Evolutionary conservation across 2,329 filamentous ascomycete genomes (phyloP), one percentile per base, ranked within the genome.

Genomic region (Diaporthe caulivora): DNA sequence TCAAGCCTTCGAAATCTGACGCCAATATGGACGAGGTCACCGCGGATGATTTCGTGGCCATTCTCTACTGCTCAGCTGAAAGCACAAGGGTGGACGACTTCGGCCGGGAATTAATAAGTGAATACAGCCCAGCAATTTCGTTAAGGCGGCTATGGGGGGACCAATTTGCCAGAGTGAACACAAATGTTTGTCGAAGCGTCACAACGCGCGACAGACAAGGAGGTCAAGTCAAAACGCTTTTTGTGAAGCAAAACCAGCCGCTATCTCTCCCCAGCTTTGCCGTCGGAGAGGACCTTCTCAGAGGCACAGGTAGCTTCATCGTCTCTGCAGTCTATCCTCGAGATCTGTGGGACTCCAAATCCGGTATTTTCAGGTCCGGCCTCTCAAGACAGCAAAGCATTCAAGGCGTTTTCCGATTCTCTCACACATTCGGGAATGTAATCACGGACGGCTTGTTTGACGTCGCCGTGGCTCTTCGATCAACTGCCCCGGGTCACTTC

Each of bases 171-270:
- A 44, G 57, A 15, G 24, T 62, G 8, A 13, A 29, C 24, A 18
- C 37, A 21, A 24, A 29, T 31, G 15, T 21, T 7, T 9, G 2
- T 8, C 24, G 13, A 13, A 44, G 18, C 29, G 24, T 44, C 37
- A 13, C 8, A 6, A n/a, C 1, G 40, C n/a, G 29, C 29, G 8
- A 62, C 17, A n/a, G 57, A 40, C 15, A 29, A 44, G 37, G 37
- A 21, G 37, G 57, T 24, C 15, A 62, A 29, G 9, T 62, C 37
- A 44, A n/a, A 21, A 44, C 57, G 17, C 5, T 62, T n/a, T 62
- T 62, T 21, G 57, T 62, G 34, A 62, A 62, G 57, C 57, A 62
- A 13, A 40, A 62, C 7, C 57, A 62, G 24, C 29, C 37, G 2
- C 24, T 44, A 11, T 29, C 40, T 29, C 57, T 62, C 10, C 57